These are phyloP conservation scores for Fusarium clavum DNA, from an alignment of 2,329 filamentous ascomycete species.

Conservation along the genomic window DNA sequence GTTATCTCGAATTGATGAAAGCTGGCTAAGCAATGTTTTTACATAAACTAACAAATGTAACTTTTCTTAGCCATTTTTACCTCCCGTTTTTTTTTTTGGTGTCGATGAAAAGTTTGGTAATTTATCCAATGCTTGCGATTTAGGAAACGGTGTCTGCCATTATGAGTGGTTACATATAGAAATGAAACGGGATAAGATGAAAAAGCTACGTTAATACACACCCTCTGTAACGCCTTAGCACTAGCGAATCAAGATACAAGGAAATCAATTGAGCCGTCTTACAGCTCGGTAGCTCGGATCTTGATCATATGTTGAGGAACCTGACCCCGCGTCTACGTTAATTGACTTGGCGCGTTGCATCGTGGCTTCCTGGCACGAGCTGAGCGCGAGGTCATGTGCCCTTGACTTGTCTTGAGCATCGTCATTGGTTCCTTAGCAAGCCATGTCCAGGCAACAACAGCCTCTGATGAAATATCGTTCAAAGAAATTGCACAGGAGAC, in stretches of 20 bases:
- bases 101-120: background rate
- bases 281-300: background rate
- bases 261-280: background rate
- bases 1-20: background rate
- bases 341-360: slow-evolving; percentile 28
- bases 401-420: background rate
- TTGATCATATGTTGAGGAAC: background rate
- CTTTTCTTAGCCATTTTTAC: background rate
- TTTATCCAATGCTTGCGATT: background rate
- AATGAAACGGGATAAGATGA: background rate
- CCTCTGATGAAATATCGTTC: slow-evolving; percentile 19
- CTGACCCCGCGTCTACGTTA: slow-evolving; percentile 1
- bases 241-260: background rate
- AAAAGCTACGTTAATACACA: too few species aligned
- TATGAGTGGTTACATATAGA: background rate
- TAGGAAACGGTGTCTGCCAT: background rate
- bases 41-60: background rate
- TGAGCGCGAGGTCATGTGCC: slow-evolving; percentile 45
- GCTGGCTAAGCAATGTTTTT: background rate
- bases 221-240: background rate
- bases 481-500: background rate
- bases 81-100: background rate
- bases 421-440: slow-evolving; percentile 35
- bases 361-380: slow-evolving; percentile 28
- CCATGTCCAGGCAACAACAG: slow-evolving; percentile 40